Evolutionary conservation across 192 early-diverging fungal species (phyloP).

Genomic region (Backusella circina): DNA sequence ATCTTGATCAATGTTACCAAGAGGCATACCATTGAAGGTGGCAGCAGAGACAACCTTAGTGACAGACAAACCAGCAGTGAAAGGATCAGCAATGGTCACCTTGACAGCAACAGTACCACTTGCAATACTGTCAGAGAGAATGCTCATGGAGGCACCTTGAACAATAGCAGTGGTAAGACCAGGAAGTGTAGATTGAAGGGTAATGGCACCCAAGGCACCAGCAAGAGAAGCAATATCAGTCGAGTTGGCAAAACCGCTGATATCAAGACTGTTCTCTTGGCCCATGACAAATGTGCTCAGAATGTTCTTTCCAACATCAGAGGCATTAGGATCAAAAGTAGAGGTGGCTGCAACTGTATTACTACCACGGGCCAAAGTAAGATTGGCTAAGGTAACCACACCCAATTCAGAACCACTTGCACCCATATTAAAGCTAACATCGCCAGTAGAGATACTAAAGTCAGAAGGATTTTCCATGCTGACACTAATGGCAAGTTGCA

Average conservation of each 20-base stretch:
- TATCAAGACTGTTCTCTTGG: constrained; percentile 34
- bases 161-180: constrained; percentile 44
- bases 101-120: constrained; percentile 42
- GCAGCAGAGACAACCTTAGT: constrained; percentile 42
- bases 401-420: constrained; percentile 43
- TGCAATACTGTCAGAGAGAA: constrained; percentile 36
- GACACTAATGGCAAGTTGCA: constrained; percentile 40
- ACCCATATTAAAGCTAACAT: constrained; percentile 46
- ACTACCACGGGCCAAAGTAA: constrained; percentile 42
- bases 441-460: constrained; percentile 46
- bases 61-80: constrained; percentile 45
- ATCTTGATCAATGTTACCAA: constrained; percentile 46
- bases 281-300: constrained; percentile 49
- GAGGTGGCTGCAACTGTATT: constrained; percentile 39
- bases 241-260: constrained; percentile 38
- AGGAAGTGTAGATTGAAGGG: constrained; percentile 42
- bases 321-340: constrained; percentile 44
- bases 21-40: constrained; percentile 33
- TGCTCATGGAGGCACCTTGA: constrained; percentile 33
- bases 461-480: constrained; percentile 41
- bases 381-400: constrained; percentile 37
- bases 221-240: constrained; percentile 46
- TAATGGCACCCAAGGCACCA: constrained; percentile 38
- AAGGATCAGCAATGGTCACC: constrained; percentile 52
- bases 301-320: constrained; percentile 38